Conservation (phyloP, 805 yeast species). For the Saccharomyces eubayanus region DNA sequence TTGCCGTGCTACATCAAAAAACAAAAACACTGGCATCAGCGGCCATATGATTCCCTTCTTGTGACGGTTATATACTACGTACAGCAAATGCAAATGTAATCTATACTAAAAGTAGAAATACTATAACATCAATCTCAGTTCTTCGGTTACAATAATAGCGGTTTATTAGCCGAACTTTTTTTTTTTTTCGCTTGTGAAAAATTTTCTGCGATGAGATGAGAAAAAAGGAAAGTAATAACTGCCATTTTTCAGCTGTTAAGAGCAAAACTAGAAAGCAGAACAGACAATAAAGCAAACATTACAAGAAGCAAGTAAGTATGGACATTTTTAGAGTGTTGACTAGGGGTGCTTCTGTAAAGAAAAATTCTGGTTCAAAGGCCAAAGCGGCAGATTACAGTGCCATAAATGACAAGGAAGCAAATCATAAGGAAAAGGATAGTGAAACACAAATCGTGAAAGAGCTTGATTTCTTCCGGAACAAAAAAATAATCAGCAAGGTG, state of each 20-base stretch:
- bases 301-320: slow-evolving; percentile 36
- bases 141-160: background rate
- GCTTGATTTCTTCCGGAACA: slow-evolving; percentile 73
- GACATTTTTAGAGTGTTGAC: slow-evolving; percentile 81
- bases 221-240: background rate
- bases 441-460: slow-evolving; percentile 55
- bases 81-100: background rate
- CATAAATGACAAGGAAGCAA: slow-evolving; percentile 27
- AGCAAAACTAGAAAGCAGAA: background rate
- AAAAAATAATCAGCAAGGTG: slow-evolving; percentile 31
- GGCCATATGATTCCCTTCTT: background rate
- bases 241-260: background rate
- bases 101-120: background rate
- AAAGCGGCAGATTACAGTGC: slow-evolving; percentile 22
- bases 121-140: background rate
- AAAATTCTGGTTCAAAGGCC: slow-evolving; percentile 29
- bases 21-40: slow-evolving; percentile 24
- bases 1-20: slow-evolving; percentile 61
- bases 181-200: background rate
- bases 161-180: background rate
- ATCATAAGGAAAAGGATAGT: slow-evolving; percentile 31
- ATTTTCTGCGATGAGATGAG: background rate
- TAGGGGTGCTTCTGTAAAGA: slow-evolving; percentile 76
- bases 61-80: background rate
- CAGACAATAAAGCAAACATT: background rate